A percentile compares a stretch with the other conserved stretches of the same genome.
These are phyloP conservation scores for Xerophyta viscosa DNA, from an alignment of 106 monocot species.

Conservation along the genomic window DNA sequence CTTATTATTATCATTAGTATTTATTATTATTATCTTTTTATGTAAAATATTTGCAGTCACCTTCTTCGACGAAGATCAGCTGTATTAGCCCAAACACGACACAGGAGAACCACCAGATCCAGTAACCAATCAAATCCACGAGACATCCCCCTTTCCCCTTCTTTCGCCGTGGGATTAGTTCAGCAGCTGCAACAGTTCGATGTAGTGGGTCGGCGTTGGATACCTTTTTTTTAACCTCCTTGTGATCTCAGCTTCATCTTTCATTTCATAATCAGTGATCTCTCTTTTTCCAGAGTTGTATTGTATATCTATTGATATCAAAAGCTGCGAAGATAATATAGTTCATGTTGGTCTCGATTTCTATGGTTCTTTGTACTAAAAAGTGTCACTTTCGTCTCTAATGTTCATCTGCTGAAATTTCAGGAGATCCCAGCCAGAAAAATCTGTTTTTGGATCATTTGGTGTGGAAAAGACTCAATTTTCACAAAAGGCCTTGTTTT, in stretches of 20 bases:
- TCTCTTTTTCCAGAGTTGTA: neutral
- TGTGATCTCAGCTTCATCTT: neutral
- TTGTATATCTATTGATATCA: too few relatives aligned
- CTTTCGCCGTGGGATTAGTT: slow-evolving; percentile 1
- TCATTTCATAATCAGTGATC: neutral
- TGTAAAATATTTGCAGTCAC: too few relatives aligned
- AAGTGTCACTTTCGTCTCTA: too few relatives aligned
- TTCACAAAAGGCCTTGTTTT: neutral
- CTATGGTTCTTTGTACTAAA: neutral
- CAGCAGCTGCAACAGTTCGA: neutral
- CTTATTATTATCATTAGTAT: too few relatives aligned
- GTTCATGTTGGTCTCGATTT: neutral
- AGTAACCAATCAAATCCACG: neutral
- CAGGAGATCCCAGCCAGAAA: neutral
- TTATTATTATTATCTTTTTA: too few relatives aligned
- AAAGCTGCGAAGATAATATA: too few relatives aligned
- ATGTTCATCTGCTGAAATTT: neutral
- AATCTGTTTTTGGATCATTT: neutral
- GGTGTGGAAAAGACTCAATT: neutral
- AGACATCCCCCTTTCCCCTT: neutral
- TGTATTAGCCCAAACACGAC: too few relatives aligned
- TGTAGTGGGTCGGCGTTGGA: slow-evolving; percentile 4
- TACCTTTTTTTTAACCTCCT: neutral
- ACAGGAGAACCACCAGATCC: too few relatives aligned
- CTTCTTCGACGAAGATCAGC: too few relatives aligned